A percentile compares a stretch with the other conserved stretches of the same genome.
Conservation (phyloP, 2,329 filamentous ascomycete species). For the Kalaharituber pfeilii region DNA sequence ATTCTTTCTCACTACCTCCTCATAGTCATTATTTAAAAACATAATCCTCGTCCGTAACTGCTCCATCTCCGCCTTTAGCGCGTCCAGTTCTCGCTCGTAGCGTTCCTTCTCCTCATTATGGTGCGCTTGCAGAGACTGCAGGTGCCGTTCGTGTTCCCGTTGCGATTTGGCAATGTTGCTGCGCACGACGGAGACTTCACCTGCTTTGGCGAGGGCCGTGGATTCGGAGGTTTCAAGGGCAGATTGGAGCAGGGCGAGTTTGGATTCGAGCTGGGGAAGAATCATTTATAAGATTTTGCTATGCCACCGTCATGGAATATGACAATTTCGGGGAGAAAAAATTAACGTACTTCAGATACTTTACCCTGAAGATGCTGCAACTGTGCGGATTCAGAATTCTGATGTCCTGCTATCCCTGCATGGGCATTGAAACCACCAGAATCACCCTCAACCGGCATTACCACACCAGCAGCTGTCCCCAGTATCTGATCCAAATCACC, state of each 20-base stretch:
- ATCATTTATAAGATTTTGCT: neutral
- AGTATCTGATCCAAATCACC: constrained; percentile 15
- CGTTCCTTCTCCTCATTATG: constrained; percentile 47
- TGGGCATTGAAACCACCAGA: too few species aligned
- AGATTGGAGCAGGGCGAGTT: constrained; percentile 28
- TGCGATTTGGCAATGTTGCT: constrained; percentile 46
- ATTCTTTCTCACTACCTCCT: constrained; percentile 36
- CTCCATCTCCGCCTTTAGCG: constrained; percentile 45
- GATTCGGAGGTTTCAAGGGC: constrained; percentile 38
- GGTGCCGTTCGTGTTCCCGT: constrained; percentile 44
- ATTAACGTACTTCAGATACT: too few species aligned
- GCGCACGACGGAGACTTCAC: constrained; percentile 59
- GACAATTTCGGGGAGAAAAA: too few species aligned
- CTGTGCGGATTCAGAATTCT: too few species aligned
- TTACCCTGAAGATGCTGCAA: too few species aligned
- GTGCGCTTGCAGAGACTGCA: constrained; percentile 44
- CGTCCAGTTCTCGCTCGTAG: constrained; percentile 46
- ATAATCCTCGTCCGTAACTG: constrained; percentile 50
- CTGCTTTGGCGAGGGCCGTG: constrained; percentile 45
- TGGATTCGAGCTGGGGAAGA: neutral
- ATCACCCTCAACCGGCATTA: constrained; percentile 13
- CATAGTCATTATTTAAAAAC: constrained; percentile 55
- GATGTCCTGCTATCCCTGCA: too few species aligned
- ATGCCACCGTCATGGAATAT: too few species aligned
- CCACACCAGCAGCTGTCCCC: constrained; percentile 21